Evolutionary conservation across 176 grass and related monocot species (phyloP), one percentile per base, ranked within the genome.

Genomic region (Otatea glauca): DNA sequence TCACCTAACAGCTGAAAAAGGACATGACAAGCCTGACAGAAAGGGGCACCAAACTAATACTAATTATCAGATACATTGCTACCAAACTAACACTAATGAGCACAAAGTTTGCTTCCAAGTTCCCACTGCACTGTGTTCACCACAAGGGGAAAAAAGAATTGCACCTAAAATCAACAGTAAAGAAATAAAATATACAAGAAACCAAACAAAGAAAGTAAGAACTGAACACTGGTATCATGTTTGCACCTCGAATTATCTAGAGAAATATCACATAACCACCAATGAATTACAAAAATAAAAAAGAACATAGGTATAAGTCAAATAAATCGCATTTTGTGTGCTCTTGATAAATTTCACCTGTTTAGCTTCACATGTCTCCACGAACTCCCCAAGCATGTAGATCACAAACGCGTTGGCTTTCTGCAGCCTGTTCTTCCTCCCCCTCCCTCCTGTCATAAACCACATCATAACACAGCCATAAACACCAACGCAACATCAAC

Each of bases 361-460:
- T 53, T 96, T 99, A n/a, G 76, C 88, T 71, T 96, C 89, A 35
- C 92, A 92, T 9, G 84, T 84, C 29, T 93, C 92, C 24, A 92
- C 88, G 35, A 94, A 82, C 68, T 99, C 96, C 29, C 93, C 96
- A 15, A 99, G 93, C 86, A 92, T 83, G 62, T 94, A 86, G 83
- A 99, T 99, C 18, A 99, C 91, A 73, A 92, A 99, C 0, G 86
- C 80, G 75, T 94, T 99, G 21, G 91, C 96, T 71, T 92, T 94
- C 25, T 89, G 93, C 80, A 99, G 80, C 83, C 84, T 85, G 76
- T 55, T 95, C 82, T 94, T 88, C 29, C 89, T 81, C 13, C 91
- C 87, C 17, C 77, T 73, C 29, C 78, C 74, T 49, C 87, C 86
- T 88, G 78, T 69, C 23, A 5, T 7, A 81, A 15, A 1, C 9